Evolutionary conservation across 768 basidiomycete genomes (phyloP).

Genomic region (Tubosaeta sp.): DNA sequence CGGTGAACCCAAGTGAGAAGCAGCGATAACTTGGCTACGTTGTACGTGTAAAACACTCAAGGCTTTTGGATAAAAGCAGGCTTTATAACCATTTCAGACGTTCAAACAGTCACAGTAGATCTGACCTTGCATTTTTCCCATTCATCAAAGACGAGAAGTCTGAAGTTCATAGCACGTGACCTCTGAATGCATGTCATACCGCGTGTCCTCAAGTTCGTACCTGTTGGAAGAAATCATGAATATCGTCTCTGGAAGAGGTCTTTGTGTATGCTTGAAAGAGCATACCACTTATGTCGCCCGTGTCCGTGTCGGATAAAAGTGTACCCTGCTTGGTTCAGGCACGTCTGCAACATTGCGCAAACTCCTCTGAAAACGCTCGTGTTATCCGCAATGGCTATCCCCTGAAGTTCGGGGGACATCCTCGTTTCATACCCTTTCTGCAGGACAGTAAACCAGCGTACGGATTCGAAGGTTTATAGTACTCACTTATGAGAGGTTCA

Average conservation of each 20-base stretch:
- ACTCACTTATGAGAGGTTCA: neutral
- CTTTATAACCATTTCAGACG: neutral
- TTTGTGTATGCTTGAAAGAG: neutral
- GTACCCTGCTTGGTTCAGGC: neutral
- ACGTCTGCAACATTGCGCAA: neutral
- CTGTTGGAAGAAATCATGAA: neutral
- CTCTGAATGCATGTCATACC: neutral
- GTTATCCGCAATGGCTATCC: too few relatives aligned
- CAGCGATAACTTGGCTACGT: neutral
- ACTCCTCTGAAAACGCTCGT: too few relatives aligned
- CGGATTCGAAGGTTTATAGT: neutral
- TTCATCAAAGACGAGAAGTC: too few relatives aligned
- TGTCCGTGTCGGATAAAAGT: neutral
- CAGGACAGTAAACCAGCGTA: neutral
- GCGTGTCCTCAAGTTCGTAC: neutral
- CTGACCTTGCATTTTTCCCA: constrained; percentile 3
- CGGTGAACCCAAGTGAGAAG: neutral
- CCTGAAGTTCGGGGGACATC: too few relatives aligned
- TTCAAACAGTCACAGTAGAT: neutral
- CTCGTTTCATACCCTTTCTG: neutral
- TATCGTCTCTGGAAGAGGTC: neutral
- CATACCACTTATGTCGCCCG: neutral
- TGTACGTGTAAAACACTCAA: neutral
- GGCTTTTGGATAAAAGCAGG: neutral
- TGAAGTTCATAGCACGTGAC: too few relatives aligned